phyloP scores from a whole-genome alignment of 176 grass and related monocot species.

The Dactylis glomerata region DNA sequence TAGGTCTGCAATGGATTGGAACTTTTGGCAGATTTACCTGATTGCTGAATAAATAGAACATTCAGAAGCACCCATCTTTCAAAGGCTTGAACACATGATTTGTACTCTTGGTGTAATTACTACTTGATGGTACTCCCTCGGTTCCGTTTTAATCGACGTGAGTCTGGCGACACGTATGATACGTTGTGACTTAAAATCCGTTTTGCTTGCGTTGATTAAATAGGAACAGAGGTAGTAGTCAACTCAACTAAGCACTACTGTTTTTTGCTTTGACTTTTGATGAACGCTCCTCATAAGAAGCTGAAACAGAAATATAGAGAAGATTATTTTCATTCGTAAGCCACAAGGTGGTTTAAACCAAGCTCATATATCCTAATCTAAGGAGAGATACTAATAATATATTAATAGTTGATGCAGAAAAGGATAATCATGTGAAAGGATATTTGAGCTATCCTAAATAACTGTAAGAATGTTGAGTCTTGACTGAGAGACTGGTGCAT shows the following conservation, averaged over 20 bases:
- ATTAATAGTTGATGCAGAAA: not conserved
- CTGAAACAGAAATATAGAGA: constrained; percentile 32
- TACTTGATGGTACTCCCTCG: constrained; percentile 6
- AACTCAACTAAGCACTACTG: constrained; percentile 23
- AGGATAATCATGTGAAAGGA: not conserved
- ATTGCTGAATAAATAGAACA: not conserved
- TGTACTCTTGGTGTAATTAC: not conserved
- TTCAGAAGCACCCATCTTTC: not conserved
- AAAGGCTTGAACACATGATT: not conserved
- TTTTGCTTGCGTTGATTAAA: too few relatives aligned
- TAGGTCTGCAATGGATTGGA: not conserved
- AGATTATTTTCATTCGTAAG: constrained; percentile 3
- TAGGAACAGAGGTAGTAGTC: too few relatives aligned
- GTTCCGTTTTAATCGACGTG: too few relatives aligned
- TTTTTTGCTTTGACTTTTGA: constrained; percentile 55
- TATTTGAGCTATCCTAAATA: not conserved
- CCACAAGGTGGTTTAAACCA: not conserved
- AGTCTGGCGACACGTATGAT: too few relatives aligned
- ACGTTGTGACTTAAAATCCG: too few relatives aligned
- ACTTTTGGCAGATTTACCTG: not conserved
- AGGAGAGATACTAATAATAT: not conserved
- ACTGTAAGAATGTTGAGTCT: not conserved
- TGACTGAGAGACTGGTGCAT: not conserved
- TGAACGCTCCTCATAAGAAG: constrained; percentile 74
- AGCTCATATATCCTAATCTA: not conserved